Evolutionary conservation across 257 asterid species (phyloP).

Genomic region (Jacaranda mimosifolia): DNA sequence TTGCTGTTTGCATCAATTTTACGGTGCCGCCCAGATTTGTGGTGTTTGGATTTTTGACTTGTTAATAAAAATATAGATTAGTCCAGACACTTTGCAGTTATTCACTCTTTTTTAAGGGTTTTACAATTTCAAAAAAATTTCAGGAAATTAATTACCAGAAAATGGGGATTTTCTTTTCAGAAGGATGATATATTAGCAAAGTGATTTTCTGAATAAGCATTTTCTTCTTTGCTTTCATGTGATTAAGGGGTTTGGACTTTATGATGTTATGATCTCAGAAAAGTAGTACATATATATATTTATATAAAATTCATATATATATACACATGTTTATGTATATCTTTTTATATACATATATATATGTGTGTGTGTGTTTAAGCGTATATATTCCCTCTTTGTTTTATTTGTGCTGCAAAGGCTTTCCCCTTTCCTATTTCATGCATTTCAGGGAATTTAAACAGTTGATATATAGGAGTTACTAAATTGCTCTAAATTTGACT

Average conservation of each 20-base stretch:
- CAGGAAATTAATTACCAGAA: neutral
- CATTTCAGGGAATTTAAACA: too few species aligned
- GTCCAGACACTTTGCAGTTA: neutral
- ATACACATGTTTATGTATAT: too few species aligned
- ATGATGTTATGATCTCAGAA: neutral
- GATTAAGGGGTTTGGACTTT: neutral
- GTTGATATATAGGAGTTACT: too few species aligned
- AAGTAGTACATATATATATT: neutral
- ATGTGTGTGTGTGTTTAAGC: too few species aligned
- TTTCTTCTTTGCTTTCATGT: neutral
- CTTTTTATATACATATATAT: too few species aligned
- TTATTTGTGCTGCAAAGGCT: too few species aligned
- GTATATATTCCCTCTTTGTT: too few species aligned
- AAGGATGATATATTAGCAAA: neutral
- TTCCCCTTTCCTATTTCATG: too few species aligned
- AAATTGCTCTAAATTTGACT: too few species aligned
- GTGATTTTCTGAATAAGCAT: neutral
- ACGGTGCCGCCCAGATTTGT: neutral
- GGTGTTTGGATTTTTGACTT: slow-evolving; percentile 12
- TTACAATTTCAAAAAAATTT: neutral
- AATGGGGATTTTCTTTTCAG: slow-evolving; percentile 15
- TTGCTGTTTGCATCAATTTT: neutral
- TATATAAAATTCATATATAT: too few species aligned
- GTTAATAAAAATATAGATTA: neutral
- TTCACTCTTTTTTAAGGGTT: neutral